phyloP scores from a whole-genome alignment of 345 rosid species.

The Populus euphratica region DNA sequence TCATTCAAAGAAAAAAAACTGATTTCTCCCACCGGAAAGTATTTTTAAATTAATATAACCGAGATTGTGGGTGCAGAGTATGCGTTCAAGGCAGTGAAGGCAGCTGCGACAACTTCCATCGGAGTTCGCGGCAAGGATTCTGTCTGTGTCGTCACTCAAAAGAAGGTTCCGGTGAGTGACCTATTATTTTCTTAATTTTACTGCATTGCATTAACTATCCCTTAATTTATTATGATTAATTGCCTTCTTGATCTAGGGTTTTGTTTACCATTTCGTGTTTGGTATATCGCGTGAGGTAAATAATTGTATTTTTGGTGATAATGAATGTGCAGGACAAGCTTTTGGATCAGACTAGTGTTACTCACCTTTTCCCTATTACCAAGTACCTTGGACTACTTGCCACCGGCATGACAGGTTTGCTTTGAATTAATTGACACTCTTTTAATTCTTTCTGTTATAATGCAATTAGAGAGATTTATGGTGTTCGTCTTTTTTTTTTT shows the following conservation, averaged over 20 bases:
- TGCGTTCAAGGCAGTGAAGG: conserved; percentile 97
- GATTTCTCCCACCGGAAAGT: too few species aligned
- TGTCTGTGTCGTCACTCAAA: conserved; percentile 94
- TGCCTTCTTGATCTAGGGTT: conserved; percentile 6
- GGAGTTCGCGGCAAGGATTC: conserved; percentile 96
- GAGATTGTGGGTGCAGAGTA: conserved; percentile 44
- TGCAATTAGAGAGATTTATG: neutral
- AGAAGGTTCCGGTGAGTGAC: conserved; percentile 89
- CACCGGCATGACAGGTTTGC: conserved; percentile 89
- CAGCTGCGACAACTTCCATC: conserved; percentile 89
- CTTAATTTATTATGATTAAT: neutral
- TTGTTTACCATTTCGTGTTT: neutral
- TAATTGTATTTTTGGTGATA: neutral
- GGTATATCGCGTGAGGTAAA: too few species aligned
- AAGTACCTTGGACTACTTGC: conserved; percentile 88
- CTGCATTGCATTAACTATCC: too few species aligned
- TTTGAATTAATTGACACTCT: neutral
- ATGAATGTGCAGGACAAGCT: conserved; percentile 78
- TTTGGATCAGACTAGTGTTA: conserved; percentile 87
- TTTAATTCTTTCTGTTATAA: neutral
- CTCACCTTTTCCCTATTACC: conserved; percentile 88
- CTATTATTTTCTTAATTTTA: too few species aligned
- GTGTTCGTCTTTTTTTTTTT: accelerated
- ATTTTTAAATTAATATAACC: neutral
- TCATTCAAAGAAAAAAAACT: too few species aligned